phyloP scores from a whole-genome alignment of 148 eudicot genomes.

The Beta vulgaris region DNA sequence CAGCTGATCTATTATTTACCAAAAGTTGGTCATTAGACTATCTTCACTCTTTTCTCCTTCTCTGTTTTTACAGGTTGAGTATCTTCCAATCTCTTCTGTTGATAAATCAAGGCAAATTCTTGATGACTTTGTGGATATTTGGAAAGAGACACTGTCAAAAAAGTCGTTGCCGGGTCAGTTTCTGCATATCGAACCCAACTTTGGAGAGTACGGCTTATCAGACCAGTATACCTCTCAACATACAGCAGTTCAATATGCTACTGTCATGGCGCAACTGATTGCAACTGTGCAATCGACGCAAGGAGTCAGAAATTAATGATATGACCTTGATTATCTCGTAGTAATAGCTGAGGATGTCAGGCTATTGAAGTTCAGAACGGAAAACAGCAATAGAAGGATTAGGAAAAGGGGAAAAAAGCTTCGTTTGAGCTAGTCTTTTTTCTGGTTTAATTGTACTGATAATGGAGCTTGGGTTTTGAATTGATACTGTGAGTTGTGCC shows the following conservation, averaged over 20 bases:
- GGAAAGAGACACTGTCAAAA: constrained; percentile 70
- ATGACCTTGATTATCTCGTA: background rate
- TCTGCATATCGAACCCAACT: constrained; percentile 64
- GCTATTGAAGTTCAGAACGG: background rate
- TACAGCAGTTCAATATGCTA: constrained; percentile 82
- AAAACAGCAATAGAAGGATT: no score
- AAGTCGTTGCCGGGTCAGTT: constrained; percentile 84
- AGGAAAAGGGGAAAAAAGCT: no score
- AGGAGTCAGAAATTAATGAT: constrained; percentile 47
- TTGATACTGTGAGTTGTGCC: no score
- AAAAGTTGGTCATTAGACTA: background rate
- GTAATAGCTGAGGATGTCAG: background rate
- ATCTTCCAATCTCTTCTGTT: constrained; percentile 77
- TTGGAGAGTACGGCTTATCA: constrained; percentile 62
- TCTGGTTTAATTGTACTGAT: no score
- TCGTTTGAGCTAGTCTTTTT: no score
- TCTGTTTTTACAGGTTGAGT: constrained; percentile 71
- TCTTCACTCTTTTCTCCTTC: background rate
- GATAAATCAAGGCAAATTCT: constrained; percentile 68
- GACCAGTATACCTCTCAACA: constrained; percentile 73
- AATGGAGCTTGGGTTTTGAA: no score
- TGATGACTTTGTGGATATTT: constrained; percentile 67
- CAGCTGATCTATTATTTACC: background rate
- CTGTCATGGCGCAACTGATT: constrained; percentile 69
- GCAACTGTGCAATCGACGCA: constrained; percentile 57